A percentile compares a stretch with the other conserved stretches of the same genome.
Conservation (phyloP, 176 grass and related monocot genomes). For the maize (Zea mays) region DNA sequence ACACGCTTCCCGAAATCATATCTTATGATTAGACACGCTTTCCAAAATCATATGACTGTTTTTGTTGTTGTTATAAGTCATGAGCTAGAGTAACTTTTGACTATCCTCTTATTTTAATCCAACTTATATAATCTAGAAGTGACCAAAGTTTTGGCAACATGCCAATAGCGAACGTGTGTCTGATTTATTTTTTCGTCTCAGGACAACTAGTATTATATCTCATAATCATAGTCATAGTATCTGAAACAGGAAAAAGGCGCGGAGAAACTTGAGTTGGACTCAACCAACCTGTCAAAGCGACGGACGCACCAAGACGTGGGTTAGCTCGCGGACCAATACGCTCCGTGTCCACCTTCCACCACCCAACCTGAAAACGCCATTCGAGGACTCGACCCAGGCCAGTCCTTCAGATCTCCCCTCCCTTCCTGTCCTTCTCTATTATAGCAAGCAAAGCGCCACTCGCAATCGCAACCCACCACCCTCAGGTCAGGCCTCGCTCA, state of each 20-base stretch:
- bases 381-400: constrained; percentile 4
- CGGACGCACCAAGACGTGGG: constrained; percentile 47
- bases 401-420: constrained; percentile 36
- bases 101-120: no score
- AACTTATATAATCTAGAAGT: no score
- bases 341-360: constrained; percentile 40
- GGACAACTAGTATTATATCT: neutral
- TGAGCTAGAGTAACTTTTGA: no score
- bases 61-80: no score
- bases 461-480: neutral
- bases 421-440: constrained; percentile 31
- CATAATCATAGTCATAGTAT: neutral
- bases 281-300: constrained; percentile 42
- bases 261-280: constrained; percentile 47
- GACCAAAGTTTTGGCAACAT: neutral
- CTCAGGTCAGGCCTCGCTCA: neutral
- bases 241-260: constrained; percentile 4
- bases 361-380: constrained; percentile 40
- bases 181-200: neutral
- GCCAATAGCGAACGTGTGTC: neutral
- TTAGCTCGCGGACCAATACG: constrained; percentile 42
- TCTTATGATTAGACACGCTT: neutral
- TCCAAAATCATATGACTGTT: neutral
- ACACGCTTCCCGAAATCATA: no score
- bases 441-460: constrained; percentile 47